A percentile compares a stretch with the other conserved stretches of the same genome.
Conservation (phyloP, 441 rosid genomes). For the Populus hybrid region DNA sequence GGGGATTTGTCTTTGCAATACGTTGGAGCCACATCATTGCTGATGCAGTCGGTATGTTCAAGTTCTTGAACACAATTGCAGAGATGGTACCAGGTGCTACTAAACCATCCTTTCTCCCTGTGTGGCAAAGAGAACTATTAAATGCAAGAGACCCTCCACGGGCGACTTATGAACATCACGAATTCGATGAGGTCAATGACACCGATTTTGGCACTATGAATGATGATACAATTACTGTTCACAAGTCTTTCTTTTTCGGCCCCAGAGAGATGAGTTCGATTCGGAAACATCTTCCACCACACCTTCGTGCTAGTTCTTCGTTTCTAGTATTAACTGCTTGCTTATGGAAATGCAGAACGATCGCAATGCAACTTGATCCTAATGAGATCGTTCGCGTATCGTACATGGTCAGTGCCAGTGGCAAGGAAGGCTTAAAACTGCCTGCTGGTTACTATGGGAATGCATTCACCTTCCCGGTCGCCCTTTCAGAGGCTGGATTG, state of each 20-base stretch:
- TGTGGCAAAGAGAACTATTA: slow-evolving; percentile 16
- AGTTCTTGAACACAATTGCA: slow-evolving; percentile 8
- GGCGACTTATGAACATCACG: not conserved
- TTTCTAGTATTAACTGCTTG: slow-evolving; percentile 3
- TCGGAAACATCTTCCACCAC: slow-evolving; percentile 3
- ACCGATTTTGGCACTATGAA: not conserved
- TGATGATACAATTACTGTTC: not conserved
- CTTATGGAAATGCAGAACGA: slow-evolving; percentile 20
- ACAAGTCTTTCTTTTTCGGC: slow-evolving; percentile 13
- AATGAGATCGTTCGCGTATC: not conserved
- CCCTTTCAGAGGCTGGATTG: not conserved
- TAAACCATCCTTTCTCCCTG: slow-evolving; percentile 1
- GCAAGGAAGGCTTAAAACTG: not conserved
- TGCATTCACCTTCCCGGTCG: slow-evolving; percentile 5
- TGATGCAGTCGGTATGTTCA: slow-evolving; percentile 1
- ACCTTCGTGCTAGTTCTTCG: not conserved
- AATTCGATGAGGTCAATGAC: not conserved
- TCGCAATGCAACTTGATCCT: slow-evolving; percentile 1
- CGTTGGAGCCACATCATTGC: slow-evolving; percentile 11
- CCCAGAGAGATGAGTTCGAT: not conserved
- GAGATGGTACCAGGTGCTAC: slow-evolving; percentile 2
- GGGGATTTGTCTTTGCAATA: slow-evolving; percentile 17
- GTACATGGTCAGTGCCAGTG: not conserved
- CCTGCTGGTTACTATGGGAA: slow-evolving; percentile 16
- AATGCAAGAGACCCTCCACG: slow-evolving; percentile 17